Percentiles rank a stretch among this genome's conserved stretches.
These are phyloP conservation scores for Hamamelis virginiana DNA, from an alignment of 164 flowering plant genomes.

Conservation along the genomic window DNA sequence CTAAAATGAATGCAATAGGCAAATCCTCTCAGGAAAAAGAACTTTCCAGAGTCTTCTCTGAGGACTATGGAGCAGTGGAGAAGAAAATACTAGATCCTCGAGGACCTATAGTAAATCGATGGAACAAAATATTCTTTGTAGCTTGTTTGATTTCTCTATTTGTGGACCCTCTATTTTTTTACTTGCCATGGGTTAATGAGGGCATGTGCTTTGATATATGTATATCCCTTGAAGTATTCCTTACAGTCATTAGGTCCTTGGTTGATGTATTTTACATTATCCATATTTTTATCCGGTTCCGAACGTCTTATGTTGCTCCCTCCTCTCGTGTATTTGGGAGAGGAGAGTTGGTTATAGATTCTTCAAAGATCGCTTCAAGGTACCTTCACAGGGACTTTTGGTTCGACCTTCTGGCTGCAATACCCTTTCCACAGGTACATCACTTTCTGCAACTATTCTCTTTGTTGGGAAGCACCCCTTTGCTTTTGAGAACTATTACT, in stretches of 20 bases:
- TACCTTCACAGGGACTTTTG: slow-evolving; percentile 40
- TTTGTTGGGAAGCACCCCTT: no score
- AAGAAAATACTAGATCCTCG: slow-evolving; percentile 46
- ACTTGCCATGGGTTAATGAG: slow-evolving; percentile 24
- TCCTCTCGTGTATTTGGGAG: slow-evolving; percentile 58
- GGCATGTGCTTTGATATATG: slow-evolving; percentile 24
- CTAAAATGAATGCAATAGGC: not conserved
- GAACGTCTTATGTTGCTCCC: slow-evolving; percentile 56
- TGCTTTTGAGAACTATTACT: no score
- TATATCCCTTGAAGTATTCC: slow-evolving; percentile 19
- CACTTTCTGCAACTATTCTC: not conserved
- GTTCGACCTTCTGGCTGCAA: slow-evolving; percentile 41
- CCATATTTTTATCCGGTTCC: slow-evolving; percentile 39
- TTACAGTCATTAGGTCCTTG: slow-evolving; percentile 30
- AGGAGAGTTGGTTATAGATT: slow-evolving; percentile 49
- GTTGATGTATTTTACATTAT: slow-evolving; percentile 36
- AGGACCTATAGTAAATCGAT: slow-evolving; percentile 23
- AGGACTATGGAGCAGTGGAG: slow-evolving; percentile 30
- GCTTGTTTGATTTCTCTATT: slow-evolving; percentile 43
- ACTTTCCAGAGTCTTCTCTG: slow-evolving; percentile 50
- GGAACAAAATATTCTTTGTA: slow-evolving; percentile 45
- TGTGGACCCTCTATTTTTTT: slow-evolving; percentile 53
- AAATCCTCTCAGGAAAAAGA: slow-evolving; percentile 15
- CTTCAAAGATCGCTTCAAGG: slow-evolving; percentile 34
- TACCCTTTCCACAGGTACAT: slow-evolving; percentile 54